phyloP scores from a whole-genome alignment of 116 monocot species.

The Cymodocea nodosa region DNA sequence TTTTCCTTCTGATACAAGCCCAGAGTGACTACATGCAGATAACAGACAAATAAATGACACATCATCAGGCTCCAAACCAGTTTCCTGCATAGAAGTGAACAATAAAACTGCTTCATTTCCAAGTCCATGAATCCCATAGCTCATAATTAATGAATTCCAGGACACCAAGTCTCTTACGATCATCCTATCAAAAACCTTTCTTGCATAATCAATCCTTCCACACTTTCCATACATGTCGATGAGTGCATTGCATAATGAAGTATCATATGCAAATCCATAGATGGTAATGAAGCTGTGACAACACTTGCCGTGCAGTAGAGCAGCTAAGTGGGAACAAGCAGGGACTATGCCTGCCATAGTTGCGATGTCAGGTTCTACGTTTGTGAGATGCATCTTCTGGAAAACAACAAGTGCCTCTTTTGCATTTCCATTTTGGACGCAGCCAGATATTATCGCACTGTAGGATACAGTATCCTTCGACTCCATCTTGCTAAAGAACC shows the following conservation, averaged over 20 bases:
- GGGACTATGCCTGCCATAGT: conserved; percentile 70
- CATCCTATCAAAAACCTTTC: conserved; percentile 64
- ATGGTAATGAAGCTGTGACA: conserved; percentile 38
- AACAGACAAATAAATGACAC: conserved; percentile 75
- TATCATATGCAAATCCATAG: conserved; percentile 41
- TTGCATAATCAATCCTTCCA: conserved; percentile 48
- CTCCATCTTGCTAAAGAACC: conserved; percentile 42
- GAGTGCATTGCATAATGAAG: conserved; percentile 62
- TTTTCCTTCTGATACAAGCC: conserved; percentile 65
- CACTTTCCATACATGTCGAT: conserved; percentile 97
- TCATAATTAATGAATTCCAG: conserved; percentile 67
- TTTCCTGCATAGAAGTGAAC: conserved; percentile 26
- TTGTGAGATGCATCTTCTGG: conserved; percentile 40
- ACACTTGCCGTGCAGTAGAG: conserved; percentile 54
- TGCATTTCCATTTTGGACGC: conserved; percentile 59
- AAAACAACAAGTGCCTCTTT: conserved; percentile 47
- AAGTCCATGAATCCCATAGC: conserved; percentile 70
- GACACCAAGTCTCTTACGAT: conserved; percentile 41
- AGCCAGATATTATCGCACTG: conserved; percentile 80
- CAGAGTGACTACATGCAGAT: conserved; percentile 85
- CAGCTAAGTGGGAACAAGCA: conserved; percentile 69
- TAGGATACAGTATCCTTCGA: conserved; percentile 61
- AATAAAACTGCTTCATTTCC: conserved; percentile 50
- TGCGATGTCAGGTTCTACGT: conserved; percentile 42
- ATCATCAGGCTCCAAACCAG: conserved; percentile 44